These are phyloP conservation scores for Voacanga thouarsii DNA, from an alignment of 257 asterid species.

Conservation along the genomic window DNA sequence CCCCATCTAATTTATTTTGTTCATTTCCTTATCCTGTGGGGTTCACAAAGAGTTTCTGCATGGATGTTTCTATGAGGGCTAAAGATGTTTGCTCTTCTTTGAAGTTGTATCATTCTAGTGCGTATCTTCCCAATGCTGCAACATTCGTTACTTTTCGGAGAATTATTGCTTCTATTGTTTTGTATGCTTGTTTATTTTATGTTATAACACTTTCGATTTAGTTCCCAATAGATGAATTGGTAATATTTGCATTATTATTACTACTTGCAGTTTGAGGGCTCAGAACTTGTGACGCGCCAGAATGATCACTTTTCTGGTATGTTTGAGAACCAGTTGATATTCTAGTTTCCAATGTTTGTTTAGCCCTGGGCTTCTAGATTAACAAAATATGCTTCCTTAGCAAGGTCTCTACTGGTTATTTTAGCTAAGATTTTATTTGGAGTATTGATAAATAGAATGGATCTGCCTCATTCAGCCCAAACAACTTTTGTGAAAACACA, in stretches of 20 bases:
- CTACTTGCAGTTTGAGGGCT: constrained; percentile 70
- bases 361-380: neutral
- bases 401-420: neutral
- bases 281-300: constrained; percentile 63
- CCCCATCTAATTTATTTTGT: no score
- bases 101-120: no score
- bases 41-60: no score
- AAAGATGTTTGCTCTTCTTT: no score
- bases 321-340: constrained; percentile 1
- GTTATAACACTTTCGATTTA: neutral
- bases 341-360: neutral
- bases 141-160: no score
- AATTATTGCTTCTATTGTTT: neutral
- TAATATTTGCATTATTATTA: constrained; percentile 9
- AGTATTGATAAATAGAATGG: neutral
- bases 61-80: no score
- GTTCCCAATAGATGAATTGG: neutral
- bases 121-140: no score
- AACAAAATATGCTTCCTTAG: neutral
- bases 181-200: neutral
- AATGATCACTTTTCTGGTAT: constrained; percentile 76
- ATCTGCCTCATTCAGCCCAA: neutral
- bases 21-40: no score
- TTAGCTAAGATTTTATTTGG: neutral
- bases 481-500: neutral